phyloP scores from a whole-genome alignment of 176 grass and related monocot species.

The Lolium perenne region DNA sequence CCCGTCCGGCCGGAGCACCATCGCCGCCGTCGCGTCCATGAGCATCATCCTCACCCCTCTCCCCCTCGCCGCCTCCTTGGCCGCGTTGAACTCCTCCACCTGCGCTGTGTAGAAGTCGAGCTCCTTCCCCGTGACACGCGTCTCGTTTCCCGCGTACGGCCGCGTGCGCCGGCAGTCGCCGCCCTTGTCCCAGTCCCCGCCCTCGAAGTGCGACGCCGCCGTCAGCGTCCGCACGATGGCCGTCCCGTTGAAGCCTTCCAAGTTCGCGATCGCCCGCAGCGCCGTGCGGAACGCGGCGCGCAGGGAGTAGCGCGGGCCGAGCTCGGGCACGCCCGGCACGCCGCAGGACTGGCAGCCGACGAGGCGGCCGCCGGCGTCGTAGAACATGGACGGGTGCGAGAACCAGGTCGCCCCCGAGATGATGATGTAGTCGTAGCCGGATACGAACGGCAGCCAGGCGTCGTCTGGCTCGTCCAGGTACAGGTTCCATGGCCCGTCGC shows the following conservation, averaged over 20 bases:
- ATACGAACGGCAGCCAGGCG: conserved; percentile 30
- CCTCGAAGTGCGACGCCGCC: conserved; percentile 67
- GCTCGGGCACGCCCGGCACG: conserved; percentile 48
- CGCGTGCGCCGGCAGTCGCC: conserved; percentile 52
- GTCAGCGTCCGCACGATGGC: conserved; percentile 54
- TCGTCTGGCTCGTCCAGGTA: conserved; percentile 62
- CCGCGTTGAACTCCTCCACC: conserved; percentile 22
- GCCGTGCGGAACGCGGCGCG: conserved; percentile 52
- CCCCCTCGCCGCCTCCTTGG: neutral
- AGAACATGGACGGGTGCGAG: conserved; percentile 53
- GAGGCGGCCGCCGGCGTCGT: conserved; percentile 39
- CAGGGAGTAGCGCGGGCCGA: conserved; percentile 53
- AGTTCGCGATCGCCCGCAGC: neutral
- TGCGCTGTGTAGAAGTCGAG: conserved; percentile 33
- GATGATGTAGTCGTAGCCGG: conserved; percentile 55
- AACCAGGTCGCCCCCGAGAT: conserved; percentile 76
- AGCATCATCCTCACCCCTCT: conserved; percentile 28
- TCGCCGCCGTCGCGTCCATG: conserved; percentile 56
- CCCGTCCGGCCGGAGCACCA: conserved; percentile 63
- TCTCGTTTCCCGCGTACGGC: conserved; percentile 48
- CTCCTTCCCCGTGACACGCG: conserved; percentile 37
- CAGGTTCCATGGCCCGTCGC: conserved; percentile 45
- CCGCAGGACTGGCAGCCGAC: conserved; percentile 57
- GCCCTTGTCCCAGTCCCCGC: conserved; percentile 65
- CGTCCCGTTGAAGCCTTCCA: conserved; percentile 30